Evolutionary conservation across 176 grass and related monocot genomes (phyloP).

Genomic region (Ensete ventricosum): DNA sequence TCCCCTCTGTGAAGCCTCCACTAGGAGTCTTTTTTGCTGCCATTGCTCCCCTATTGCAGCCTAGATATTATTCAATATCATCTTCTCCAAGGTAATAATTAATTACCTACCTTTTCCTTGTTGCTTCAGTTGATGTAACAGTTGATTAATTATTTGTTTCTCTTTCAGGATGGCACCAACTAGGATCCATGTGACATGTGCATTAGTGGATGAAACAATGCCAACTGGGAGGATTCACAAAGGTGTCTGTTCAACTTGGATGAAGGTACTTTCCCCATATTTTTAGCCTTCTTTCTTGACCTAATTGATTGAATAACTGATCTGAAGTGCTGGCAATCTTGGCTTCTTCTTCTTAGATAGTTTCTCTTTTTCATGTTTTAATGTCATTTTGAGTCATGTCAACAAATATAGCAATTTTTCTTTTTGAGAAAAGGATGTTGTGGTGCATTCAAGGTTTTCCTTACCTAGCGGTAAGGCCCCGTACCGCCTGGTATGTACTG

Average conservation of each 20-base stretch:
- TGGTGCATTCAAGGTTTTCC: too few relatives aligned
- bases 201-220: constrained; percentile 58
- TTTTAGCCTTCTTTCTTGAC: background rate
- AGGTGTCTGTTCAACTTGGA: constrained; percentile 92
- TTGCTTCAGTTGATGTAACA: constrained; percentile 7
- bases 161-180: constrained; percentile 55
- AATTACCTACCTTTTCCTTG: background rate
- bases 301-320: background rate
- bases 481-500: too few relatives aligned
- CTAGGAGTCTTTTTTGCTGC: constrained; percentile 90
- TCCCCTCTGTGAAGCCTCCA: constrained; percentile 77
- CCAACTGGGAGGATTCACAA: constrained; percentile 74
- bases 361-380: background rate
- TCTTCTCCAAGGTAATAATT: constrained; percentile 69
- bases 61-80: constrained; percentile 92
- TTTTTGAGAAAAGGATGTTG: too few relatives aligned
- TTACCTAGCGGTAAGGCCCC: too few relatives aligned
- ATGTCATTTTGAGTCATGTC: constrained; percentile 5
- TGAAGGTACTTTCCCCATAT: constrained; percentile 54
- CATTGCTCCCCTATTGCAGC: constrained; percentile 70
- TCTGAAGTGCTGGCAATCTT: background rate
- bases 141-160: constrained; percentile 10
- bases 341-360: background rate
- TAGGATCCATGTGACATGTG: constrained; percentile 87
- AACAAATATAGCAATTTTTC: background rate